Percentiles rank a stretch among this genome's conserved stretches.
Evolutionary conservation across 83 land plant species (phyloP).

Genomic region (Picea engelmannii): DNA sequence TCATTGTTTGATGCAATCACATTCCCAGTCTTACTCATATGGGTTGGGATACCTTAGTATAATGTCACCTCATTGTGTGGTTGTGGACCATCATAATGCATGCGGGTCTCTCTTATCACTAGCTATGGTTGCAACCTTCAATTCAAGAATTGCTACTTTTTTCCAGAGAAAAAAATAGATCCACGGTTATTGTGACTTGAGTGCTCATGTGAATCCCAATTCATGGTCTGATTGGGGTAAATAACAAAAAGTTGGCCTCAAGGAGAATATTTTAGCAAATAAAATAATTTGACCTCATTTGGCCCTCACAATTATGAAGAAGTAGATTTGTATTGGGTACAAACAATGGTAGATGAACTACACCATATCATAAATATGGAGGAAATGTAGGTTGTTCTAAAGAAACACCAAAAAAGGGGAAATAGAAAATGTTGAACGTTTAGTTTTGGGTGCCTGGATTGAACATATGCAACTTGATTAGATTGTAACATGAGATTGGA

Average conservation of each 20-base stretch:
- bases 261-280: too few relatives aligned
- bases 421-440: too few relatives aligned
- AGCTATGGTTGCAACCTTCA: conserved; percentile 17
- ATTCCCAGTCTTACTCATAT: conserved; percentile 22
- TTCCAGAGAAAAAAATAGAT: conserved; percentile 50
- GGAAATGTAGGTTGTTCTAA: conserved; percentile 15
- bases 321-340: too few relatives aligned
- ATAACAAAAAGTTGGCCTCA: conserved; percentile 49
- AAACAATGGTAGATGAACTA: too few relatives aligned
- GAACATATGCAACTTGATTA: too few relatives aligned
- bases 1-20: conserved; percentile 42
- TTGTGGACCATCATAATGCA: not conserved
- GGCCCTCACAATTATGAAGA: too few relatives aligned
- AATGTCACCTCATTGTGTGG: conserved; percentile 52
- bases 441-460: too few relatives aligned
- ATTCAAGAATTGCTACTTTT: conserved; percentile 18
- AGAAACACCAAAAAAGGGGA: too few relatives aligned
- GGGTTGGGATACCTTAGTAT: conserved; percentile 16
- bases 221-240: conserved; percentile 64
- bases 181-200: conserved; percentile 42
- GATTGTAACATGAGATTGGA: too few relatives aligned
- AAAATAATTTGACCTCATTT: too few relatives aligned
- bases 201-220: conserved; percentile 1
- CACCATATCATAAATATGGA: not conserved
- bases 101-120: conserved; percentile 48